Evolutionary conservation across 2,329 filamentous ascomycete species (phyloP).

Genomic region (Amylocarpus encephaloides): DNA sequence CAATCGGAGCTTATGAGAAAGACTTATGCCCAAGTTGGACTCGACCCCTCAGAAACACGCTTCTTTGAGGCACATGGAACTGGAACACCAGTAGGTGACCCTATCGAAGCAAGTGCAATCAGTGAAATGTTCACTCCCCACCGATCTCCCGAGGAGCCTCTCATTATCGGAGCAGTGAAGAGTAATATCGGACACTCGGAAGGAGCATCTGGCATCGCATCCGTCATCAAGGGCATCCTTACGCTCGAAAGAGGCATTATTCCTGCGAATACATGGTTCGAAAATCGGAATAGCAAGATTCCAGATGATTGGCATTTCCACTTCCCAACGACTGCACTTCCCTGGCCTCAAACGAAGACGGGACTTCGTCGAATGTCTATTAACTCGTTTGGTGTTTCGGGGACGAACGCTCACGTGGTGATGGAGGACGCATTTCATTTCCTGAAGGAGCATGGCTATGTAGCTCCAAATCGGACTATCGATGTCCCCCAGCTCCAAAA

Average conservation of each 20-base stretch:
- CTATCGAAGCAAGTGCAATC: conserved; percentile 15
- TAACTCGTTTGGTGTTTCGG: conserved; percentile 25
- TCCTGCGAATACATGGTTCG: background rate
- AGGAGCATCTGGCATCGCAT: background rate
- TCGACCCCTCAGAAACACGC: conserved; percentile 8
- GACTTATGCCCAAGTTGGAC: conserved; percentile 9
- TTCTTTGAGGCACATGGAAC: conserved; percentile 15
- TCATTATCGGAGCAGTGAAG: background rate
- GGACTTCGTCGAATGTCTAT: conserved; percentile 4
- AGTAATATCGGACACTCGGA: background rate
- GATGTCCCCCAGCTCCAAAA: background rate
- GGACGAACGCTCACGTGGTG: conserved; percentile 28
- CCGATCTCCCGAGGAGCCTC: background rate
- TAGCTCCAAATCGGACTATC: background rate
- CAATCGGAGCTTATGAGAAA: conserved; percentile 30
- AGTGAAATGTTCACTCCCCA: background rate
- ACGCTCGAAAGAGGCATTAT: background rate
- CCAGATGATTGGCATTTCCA: background rate
- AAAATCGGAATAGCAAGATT: background rate
- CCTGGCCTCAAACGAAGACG: background rate
- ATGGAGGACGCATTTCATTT: conserved; percentile 1
- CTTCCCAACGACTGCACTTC: background rate
- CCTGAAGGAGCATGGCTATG: background rate
- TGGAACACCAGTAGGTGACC: conserved; percentile 16
- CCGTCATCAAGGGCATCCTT: background rate